Base-by-base conservation (phyloP, 768 basidiomycete species). In the Tricholoma terreum region DNA sequence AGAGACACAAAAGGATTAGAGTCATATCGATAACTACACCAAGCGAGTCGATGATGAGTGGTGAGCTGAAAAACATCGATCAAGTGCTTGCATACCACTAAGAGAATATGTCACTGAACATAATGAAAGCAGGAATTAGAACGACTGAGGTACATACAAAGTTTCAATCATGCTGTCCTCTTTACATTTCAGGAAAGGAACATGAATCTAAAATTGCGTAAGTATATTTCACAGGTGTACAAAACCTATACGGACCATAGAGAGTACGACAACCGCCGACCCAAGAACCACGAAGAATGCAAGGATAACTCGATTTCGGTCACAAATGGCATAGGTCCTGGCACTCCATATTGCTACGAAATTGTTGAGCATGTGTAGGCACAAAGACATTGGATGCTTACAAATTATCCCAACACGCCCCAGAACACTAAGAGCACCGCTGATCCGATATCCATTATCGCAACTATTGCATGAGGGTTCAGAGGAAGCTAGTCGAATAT, bases 331-430 rank as follows among this genome's bases (percentile, higher is more conserved):
- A 24, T 62, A 70, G 6, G 67, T 66, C 52, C 67, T 52, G 10
- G 61, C 57, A 14, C 53, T 64, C 59, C 68, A 65, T 10, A 61
- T 57, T n/a, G 59, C 67, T 67, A 43, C n/a, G 10, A 33, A 48
- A 27, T 6, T 14, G 10, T 2, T 33, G 10, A n/a, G 14, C 22
- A 24, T 35, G 12, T 33, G 34, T 11, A 24, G 14, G 22, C 7
- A 24, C 12, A 4, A 1, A 45, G 21, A 45, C 4, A 2, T 6
- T 21, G 0, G 11, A 15, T 6, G 51, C 67, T 52, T 33, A 71
- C 72, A 49, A 34, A 74, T 62, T 22, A 74, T 61, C 24, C 65
- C 69, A 7, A 65, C 58, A 4, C 71, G 62, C 22, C 71, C 72
- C 6, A 73, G 43, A 7, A 73, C 68, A 55, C 71, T 71, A 7